These are phyloP conservation scores for Lolium rigidum DNA, from an alignment of 176 grass and related monocot species.

Conservation along the genomic window DNA sequence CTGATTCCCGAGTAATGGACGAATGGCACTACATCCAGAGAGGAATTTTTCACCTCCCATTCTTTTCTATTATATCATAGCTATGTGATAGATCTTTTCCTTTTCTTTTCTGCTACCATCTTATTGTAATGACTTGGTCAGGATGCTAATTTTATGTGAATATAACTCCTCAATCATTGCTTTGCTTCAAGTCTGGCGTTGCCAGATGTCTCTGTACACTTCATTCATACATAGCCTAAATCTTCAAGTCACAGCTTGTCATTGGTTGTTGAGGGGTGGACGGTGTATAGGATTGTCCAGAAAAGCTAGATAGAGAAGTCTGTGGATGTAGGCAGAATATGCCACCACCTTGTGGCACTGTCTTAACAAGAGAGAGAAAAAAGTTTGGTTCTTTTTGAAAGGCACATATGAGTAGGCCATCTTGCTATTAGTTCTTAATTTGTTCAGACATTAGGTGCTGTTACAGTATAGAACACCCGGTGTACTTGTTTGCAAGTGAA, in stretches of 20 bases:
- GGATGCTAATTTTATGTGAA: conserved; percentile 72
- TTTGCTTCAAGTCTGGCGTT: conserved; percentile 29
- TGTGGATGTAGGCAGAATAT: conserved; percentile 47
- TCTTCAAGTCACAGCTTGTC: conserved; percentile 44
- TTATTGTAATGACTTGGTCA: conserved; percentile 52
- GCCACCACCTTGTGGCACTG: conserved; percentile 34
- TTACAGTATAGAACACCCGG: too few species aligned
- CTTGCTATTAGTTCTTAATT: too few species aligned
- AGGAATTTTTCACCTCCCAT: conserved; percentile 51
- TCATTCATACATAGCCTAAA: conserved; percentile 30
- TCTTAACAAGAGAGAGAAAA: conserved; percentile 19
- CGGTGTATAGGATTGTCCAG: conserved; percentile 31
- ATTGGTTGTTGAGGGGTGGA: conserved; percentile 34
- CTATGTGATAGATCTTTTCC: conserved; percentile 39
- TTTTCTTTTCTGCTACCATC: conserved; percentile 6
- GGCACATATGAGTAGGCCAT: too few species aligned
- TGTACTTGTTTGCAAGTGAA: too few species aligned
- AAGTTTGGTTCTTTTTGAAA: too few species aligned
- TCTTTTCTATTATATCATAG: conserved; percentile 65
- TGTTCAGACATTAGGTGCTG: too few species aligned
- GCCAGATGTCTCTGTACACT: conserved; percentile 37
- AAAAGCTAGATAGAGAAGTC: conserved; percentile 33
- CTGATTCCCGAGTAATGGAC: conserved; percentile 26
- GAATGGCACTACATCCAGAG: conserved; percentile 38
- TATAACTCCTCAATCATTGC: conserved; percentile 68